Evolutionary conservation across 164 flowering plant species (phyloP).

Genomic region (Nymphaea colorata): DNA sequence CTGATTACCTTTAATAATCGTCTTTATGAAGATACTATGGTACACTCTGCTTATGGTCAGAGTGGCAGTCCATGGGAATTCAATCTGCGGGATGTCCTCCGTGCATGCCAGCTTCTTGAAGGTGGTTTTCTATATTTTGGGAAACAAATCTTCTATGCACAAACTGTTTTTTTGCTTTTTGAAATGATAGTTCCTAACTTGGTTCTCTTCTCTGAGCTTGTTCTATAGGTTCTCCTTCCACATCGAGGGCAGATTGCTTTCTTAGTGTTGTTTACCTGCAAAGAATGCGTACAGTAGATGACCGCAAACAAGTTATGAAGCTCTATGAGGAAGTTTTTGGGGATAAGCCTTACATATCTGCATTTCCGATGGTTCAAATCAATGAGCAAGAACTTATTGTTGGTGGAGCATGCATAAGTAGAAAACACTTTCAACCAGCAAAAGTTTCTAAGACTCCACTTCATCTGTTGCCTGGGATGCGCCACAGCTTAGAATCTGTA

Average conservation of each 20-base stretch:
- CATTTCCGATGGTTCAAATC: conserved; percentile 52
- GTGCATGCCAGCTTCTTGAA: conserved; percentile 80
- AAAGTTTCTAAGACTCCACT: conserved; percentile 25
- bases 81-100: conserved; percentile 86
- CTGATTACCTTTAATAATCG: conserved; percentile 60
- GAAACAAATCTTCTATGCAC: conserved; percentile 3
- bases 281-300: conserved; percentile 85
- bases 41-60: conserved; percentile 56
- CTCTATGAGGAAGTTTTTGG: conserved; percentile 70
- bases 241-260: conserved; percentile 38
- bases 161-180: not conserved
- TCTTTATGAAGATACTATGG: conserved; percentile 68
- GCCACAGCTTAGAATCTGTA: conserved; percentile 70
- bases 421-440: conserved; percentile 32
- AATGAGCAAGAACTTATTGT: conserved; percentile 37
- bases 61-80: conserved; percentile 99
- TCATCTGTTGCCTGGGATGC: conserved; percentile 59
- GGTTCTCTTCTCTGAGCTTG: not conserved
- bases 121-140: conserved; percentile 21
- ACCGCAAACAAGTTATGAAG: conserved; percentile 50
- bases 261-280: conserved; percentile 61
- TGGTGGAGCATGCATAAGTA: conserved; percentile 37
- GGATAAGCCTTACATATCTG: conserved; percentile 45
- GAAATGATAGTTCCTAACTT: not conserved
- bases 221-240: conserved; percentile 44